Percentiles rank a stretch among this genome's conserved stretches.
phyloP scores from a whole-genome alignment of 2,329 filamentous ascomycete genomes.

The Ampelomyces quisqualis region DNA sequence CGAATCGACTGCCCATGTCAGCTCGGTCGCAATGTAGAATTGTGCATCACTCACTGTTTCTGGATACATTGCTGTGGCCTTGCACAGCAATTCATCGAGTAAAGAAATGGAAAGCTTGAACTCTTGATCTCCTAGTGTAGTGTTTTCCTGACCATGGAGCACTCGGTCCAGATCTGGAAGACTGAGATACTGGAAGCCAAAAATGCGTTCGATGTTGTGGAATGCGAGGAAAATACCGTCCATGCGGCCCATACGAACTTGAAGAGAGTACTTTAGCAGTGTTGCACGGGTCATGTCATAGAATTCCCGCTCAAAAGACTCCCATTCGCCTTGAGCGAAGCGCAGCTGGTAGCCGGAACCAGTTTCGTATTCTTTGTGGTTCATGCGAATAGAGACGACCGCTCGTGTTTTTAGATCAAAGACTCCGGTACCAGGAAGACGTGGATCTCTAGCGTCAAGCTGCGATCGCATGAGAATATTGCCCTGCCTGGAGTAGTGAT shows the following conservation, averaged over 20 bases:
- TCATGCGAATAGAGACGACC: constrained; percentile 89
- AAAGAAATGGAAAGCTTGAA: constrained; percentile 79
- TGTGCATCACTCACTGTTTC: constrained; percentile 50
- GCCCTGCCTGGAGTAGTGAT: constrained; percentile 81
- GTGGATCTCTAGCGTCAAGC: constrained; percentile 82
- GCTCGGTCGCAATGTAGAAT: background rate
- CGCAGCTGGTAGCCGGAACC: constrained; percentile 87
- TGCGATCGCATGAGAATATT: constrained; percentile 95
- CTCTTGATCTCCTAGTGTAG: constrained; percentile 73
- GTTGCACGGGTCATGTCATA: constrained; percentile 95
- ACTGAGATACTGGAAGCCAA: constrained; percentile 94
- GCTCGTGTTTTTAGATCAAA: constrained; percentile 96
- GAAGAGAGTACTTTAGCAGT: constrained; percentile 93
- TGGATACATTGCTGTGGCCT: constrained; percentile 73
- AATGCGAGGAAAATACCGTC: constrained; percentile 97
- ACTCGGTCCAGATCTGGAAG: constrained; percentile 85
- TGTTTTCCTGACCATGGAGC: constrained; percentile 74
- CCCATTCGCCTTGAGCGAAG: constrained; percentile 71
- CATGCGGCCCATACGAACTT: constrained; percentile 97
- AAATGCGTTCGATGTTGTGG: constrained; percentile 92
- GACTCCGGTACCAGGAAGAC: constrained; percentile 86
- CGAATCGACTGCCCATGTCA: constrained; percentile 61
- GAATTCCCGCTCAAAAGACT: constrained; percentile 94
- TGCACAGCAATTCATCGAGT: constrained; percentile 76
- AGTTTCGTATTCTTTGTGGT: constrained; percentile 67